Conservation (phyloP, 23 red algal genomes). For the Cyanidiococcus yangmingshanensis region DNA sequence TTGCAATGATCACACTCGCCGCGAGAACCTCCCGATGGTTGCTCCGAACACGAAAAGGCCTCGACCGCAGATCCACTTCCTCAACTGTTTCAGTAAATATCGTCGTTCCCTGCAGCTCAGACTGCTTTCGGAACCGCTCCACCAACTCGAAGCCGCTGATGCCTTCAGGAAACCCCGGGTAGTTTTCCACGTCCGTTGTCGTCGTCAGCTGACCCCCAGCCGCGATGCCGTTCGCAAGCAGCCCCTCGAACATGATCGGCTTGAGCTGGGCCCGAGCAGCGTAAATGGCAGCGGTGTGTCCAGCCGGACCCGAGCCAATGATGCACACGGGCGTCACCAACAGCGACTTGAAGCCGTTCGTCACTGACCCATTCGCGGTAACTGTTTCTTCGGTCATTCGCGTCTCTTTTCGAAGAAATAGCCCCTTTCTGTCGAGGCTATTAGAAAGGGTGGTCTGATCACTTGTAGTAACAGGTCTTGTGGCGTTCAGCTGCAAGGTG, state of each 20-base stretch:
- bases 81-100: conserved; percentile 83
- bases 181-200: conserved; percentile 99
- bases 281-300: conserved; percentile 93
- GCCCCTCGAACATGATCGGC: conserved; percentile 86
- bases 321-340: conserved; percentile 30
- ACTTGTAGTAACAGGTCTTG: too few species aligned
- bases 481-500: too few species aligned
- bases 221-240: conserved; percentile 64
- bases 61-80: conserved; percentile 48
- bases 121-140: conserved; percentile 72
- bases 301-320: conserved; percentile 86
- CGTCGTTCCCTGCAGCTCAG: conserved; percentile 41
- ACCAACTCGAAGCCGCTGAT: conserved; percentile 59
- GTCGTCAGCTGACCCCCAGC: conserved; percentile 95
- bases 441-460: too few species aligned
- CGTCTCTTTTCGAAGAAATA: too few species aligned
- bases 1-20: conserved; percentile 66
- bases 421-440: too few species aligned
- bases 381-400: background rate
- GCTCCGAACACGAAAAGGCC: conserved; percentile 54
- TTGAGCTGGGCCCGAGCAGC: conserved; percentile 67
- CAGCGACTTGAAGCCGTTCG: background rate
- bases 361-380: background rate
- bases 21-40: conserved; percentile 24
- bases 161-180: conserved; percentile 86